Base-by-base conservation (phyloP, 2,329 filamentous ascomycete species). In the Talaromyces atroroseus region DNA sequence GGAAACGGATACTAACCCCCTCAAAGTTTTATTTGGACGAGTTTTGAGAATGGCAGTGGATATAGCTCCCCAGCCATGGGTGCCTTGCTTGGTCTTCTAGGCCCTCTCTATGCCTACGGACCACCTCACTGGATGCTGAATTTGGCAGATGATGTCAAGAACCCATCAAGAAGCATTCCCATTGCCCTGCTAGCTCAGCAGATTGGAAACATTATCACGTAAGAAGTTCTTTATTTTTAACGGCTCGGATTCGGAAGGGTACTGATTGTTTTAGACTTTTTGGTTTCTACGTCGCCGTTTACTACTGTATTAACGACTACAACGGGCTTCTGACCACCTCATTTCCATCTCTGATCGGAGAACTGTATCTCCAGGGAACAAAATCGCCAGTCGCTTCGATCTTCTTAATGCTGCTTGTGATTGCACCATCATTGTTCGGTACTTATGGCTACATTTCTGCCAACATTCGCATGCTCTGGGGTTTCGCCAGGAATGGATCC, bases 201-300 rank as follows among this genome's bases (percentile, higher is more conserved):
- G 48, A 36, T 50, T 38, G 48, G 48, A 20, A 50, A 50, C 18
- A 36, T 50, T 21, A 5, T 50, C 10, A 50, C 48, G 48, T 50
- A 21, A 38, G 29, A 16, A 12, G 32, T 1, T 12, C 14, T 38
- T 38, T 34, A 29, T 12, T 10, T 38, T 38, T 23, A 38, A 18
- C 18, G 2, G 4, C n/a, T 21, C 38, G 3, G 2, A 14, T 36
- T 36, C 7, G 21, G n/a, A 16, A 23, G 16, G 38, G 5, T 14
- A 20, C 20, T 36, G 5, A 24, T n/a, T 38, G 29, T 18, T 20
- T 36, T 50, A 23, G 48, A 8, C 29, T 50, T 23, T 50, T 38
- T 21, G 29, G n/a, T 4, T 34, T 32, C n/a, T 32, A 38, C 38
- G 20, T 44, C 40, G 40, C 40, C 40, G 40, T 44, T 20, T 44